Evolutionary conservation across 495 filamentous ascomycete genomes (phyloP).

Genomic region (Penicillium coffeae): DNA sequence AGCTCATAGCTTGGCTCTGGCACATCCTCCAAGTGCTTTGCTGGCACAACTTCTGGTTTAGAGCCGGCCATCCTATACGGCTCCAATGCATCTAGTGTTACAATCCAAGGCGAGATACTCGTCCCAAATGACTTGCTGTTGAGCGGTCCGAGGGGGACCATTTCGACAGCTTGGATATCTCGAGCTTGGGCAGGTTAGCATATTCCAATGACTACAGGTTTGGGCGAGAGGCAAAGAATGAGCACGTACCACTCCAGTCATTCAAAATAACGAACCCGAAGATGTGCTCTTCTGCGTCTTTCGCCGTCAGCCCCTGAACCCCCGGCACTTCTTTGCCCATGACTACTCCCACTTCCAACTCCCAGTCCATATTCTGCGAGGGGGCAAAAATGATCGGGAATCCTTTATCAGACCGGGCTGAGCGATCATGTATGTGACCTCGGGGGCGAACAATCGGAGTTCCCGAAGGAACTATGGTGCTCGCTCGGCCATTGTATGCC

Average conservation of each 20-base stretch:
- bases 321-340: conserved; percentile 44
- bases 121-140: conserved; percentile 81
- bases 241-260: conserved; percentile 77
- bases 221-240: background rate
- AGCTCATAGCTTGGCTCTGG: conserved; percentile 63
- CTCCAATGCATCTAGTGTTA: conserved; percentile 71
- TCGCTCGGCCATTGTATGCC: conserved; percentile 70
- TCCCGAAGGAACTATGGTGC: conserved; percentile 66
- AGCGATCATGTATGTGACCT: conserved; percentile 62
- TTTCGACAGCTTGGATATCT: conserved; percentile 36
- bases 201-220: background rate
- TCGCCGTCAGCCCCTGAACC: conserved; percentile 17
- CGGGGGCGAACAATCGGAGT: conserved; percentile 65
- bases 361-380: conserved; percentile 66
- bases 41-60: conserved; percentile 51
- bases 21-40: conserved; percentile 60
- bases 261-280: conserved; percentile 85
- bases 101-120: conserved; percentile 76
- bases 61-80: conserved; percentile 51
- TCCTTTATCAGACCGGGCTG: conserved; percentile 15
- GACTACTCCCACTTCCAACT: conserved; percentile 79
- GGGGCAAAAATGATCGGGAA: conserved; percentile 46
- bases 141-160: conserved; percentile 34
- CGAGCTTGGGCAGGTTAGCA: conserved; percentile 19
- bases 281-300: conserved; percentile 64